phyloP scores from a whole-genome alignment of 2,329 filamentous ascomycete genomes.

The Alternaria postmessia region DNA sequence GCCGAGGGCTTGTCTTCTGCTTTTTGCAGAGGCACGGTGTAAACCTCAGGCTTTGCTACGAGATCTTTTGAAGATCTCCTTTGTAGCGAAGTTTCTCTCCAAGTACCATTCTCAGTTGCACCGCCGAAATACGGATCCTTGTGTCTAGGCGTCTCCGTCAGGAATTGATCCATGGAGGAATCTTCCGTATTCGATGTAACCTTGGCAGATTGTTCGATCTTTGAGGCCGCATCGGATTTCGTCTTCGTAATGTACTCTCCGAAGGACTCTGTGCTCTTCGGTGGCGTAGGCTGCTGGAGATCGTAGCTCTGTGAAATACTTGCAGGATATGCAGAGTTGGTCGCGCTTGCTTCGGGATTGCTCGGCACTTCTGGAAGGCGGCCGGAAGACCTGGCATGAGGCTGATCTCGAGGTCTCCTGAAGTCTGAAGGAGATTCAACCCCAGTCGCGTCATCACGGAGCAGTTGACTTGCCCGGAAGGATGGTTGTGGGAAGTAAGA shows the following conservation, averaged over 20 bases:
- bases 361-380: background rate
- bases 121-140: background rate
- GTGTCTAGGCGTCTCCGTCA: conserved; percentile 20
- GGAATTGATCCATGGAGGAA: conserved; percentile 37
- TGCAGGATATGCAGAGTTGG: background rate
- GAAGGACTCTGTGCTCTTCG: conserved; percentile 7
- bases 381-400: conserved; percentile 12
- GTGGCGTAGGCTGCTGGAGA: background rate
- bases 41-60: background rate
- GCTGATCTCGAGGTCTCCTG: conserved; percentile 34
- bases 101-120: conserved; percentile 13
- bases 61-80: conserved; percentile 9
- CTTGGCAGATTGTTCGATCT: conserved; percentile 6
- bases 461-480: conserved; percentile 24
- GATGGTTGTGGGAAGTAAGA: conserved; percentile 26
- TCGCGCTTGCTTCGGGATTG: background rate
- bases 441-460: conserved; percentile 27
- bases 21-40: background rate
- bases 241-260: background rate
- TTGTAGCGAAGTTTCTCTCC: conserved; percentile 40
- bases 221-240: background rate
- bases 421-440: conserved; percentile 45
- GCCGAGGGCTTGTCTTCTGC: background rate
- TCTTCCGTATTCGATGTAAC: conserved; percentile 21
- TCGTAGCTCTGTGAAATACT: background rate